Evolutionary conservation across 2,329 filamentous ascomycete species (phyloP), one percentile per base, ranked within the genome.

Genomic region (Drechslera avenae): DNA sequence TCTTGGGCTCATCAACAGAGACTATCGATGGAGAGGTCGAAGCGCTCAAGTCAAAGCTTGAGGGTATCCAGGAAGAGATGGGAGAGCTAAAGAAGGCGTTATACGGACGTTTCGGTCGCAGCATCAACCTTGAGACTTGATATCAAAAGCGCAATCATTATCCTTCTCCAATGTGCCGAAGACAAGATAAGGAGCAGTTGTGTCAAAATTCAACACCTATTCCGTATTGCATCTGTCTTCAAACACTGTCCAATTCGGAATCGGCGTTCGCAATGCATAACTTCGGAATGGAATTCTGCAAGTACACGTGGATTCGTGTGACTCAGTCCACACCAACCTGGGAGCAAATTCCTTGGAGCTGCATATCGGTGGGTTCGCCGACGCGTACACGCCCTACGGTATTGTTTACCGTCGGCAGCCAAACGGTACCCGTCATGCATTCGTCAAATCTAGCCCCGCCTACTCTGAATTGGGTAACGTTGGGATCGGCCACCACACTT

Each of bases 71-170:
- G 48, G 91, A 95, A 59, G 90, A 97, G 72, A 92, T 97, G 89
- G 84, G 86, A 56, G 82, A 89, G 73, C 81, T 99, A 59, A 99
- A 99, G 80, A 89, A 96, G 52, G 86, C 90, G 56, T 78, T 99
- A 55, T 99, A 99, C 76, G 92, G 91, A 28, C 86, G 95, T 56
- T 99, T 99, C 76, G 94, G 94, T 48, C 86, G 89, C 74, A 96
- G 92, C 73, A 99, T 99, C 80, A 99, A 99, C 76, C 81, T 97
- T 60, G 94, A 99, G 76, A 90, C 89, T 63, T 94, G 57, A 39
- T 26, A 6, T 9, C 17, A 28, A 28, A 13, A 4, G 8, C 26
- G 17, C 23, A 12, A 23, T 14, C 18, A 6, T 13, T 7, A 5
- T 36, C 14, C 32, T 10, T 39, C 10, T 12, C 12, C 26, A 13